Conservation (phyloP, 306 rosid genomes). For the Oxytropis ochrocephala region DNA sequence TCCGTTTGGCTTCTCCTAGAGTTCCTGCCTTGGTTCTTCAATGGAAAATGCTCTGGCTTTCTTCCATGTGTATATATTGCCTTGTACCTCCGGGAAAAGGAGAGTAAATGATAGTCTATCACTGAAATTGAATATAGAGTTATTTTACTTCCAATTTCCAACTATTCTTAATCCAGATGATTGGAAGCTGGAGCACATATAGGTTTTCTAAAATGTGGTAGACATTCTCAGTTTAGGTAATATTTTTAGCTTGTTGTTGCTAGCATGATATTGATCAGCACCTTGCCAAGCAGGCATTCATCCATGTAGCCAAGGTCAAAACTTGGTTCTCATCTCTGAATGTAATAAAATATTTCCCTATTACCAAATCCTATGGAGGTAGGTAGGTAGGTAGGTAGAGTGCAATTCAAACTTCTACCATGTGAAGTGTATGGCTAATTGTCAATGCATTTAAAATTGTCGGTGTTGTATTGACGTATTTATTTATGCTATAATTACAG, state of each 20-base stretch:
- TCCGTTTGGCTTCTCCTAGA: neutral
- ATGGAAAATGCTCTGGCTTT: neutral
- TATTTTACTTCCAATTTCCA: too few species aligned
- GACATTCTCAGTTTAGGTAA: neutral
- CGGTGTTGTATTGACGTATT: neutral
- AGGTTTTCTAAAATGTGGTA: neutral
- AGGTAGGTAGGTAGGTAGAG: constrained; percentile 20
- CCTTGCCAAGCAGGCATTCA: constrained; percentile 23
- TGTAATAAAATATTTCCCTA: neutral
- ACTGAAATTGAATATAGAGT: too few species aligned
- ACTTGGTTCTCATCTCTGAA: constrained; percentile 19
- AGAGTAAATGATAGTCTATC: neutral
- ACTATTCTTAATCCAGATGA: neutral
- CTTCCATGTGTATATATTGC: neutral
- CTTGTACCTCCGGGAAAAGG: neutral
- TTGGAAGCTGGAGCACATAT: neutral
- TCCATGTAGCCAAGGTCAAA: constrained; percentile 17
- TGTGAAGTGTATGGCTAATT: neutral
- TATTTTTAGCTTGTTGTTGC: constrained; percentile 26
- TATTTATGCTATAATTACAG: constrained; percentile 38
- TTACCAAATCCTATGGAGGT: neutral
- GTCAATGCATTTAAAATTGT: neutral
- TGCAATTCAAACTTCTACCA: neutral
- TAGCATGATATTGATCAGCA: constrained; percentile 25
- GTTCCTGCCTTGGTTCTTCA: neutral